Evolutionary conservation across 768 basidiomycete species (phyloP), one percentile per base, ranked within the genome.

Genomic region (Rhodotorula kratochvilovae): DNA sequence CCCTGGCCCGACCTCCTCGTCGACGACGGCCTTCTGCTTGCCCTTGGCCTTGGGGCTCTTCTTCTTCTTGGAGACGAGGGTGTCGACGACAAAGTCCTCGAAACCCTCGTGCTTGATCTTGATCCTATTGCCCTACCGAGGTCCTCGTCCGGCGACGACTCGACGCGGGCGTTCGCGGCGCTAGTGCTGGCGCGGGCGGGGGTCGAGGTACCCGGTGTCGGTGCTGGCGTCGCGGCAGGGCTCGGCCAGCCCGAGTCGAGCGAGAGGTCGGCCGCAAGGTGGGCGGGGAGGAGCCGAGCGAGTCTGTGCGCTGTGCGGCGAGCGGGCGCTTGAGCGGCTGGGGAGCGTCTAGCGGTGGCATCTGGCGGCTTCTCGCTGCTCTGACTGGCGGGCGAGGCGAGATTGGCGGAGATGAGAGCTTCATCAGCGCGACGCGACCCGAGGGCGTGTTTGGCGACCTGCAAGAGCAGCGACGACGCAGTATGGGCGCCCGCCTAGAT

Each of bases 181-280:
- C 33, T 31, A 21, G 54, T 7, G 15, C 54, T 21, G 5, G 54
- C 29, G 2, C 16, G 16, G 19, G 35, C 19, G 3, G 51, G 51
- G n/a, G 51, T 53, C 27, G 51, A 27, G 27, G 51, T 53, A 17
- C 54, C 12, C 31, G 54, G 8, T 5, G 3, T 13, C 73, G 42
- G 75, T 39, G 80, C 77, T 12, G 70, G 70, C 15, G 55, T 25
- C 23, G 59, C 62, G n/a, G 61, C 59, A 46, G 70, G 69, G 46
- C 83, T 21, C 45, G 67, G 35, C 43, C 45, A 1, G 67, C 60
- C n/a, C 46, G 64, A 35, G 29, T 56, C 36, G 63, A 69, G 43
- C 15, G 67, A 53, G 59, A 60, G 48, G 25, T 39, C 25, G 61
- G 25, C 48, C 48, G 29, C 33, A 36, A 53, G 31, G 29, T 56